Percentiles rank a stretch among this genome's conserved stretches.
Evolutionary conservation across 1,284 basidiomycete species (phyloP).

Genomic region (Tylopilus sp.): DNA sequence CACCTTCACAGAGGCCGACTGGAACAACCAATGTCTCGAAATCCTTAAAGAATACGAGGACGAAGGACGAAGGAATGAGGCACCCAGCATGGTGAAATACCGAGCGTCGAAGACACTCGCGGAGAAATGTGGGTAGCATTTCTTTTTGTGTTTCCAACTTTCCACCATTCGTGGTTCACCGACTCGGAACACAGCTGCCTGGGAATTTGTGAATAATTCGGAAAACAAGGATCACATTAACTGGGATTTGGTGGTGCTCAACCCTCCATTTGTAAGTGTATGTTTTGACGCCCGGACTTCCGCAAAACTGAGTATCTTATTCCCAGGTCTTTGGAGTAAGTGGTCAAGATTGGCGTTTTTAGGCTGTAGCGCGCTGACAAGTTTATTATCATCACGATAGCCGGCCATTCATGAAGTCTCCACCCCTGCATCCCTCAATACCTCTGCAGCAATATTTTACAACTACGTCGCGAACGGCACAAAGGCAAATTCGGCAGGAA

Average conservation of each 20-base stretch:
- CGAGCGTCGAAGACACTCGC: slow-evolving; percentile 76
- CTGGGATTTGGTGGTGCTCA: slow-evolving; percentile 68
- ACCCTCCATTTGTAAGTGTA: slow-evolving; percentile 65
- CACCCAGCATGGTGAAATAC: slow-evolving; percentile 59
- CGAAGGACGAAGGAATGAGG: slow-evolving; percentile 58
- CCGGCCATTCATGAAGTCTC: slow-evolving; percentile 63
- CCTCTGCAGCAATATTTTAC: slow-evolving; percentile 51
- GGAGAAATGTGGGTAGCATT: slow-evolving; percentile 58
- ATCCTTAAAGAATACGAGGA: slow-evolving; percentile 65
- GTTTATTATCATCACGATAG: slow-evolving; percentile 26
- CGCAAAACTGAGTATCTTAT: slow-evolving; percentile 2
- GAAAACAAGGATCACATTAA: slow-evolving; percentile 58
- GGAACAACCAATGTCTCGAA: slow-evolving; percentile 71
- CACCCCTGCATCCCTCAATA: slow-evolving; percentile 59
- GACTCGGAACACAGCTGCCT: slow-evolving; percentile 50
- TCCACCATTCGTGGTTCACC: not conserved
- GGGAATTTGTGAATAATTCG: slow-evolving; percentile 62
- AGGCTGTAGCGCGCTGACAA: not conserved
- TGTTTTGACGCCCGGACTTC: not conserved
- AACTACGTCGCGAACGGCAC: slow-evolving; percentile 41
- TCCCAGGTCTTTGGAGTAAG: slow-evolving; percentile 49
- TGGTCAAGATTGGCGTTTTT: not conserved
- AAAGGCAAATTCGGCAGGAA: slow-evolving; percentile 30
- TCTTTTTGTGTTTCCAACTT: not conserved
- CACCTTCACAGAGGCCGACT: slow-evolving; percentile 61